Evolutionary conservation across 495 filamentous ascomycete genomes (phyloP).

Genomic region (Aspergillus steynii): DNA sequence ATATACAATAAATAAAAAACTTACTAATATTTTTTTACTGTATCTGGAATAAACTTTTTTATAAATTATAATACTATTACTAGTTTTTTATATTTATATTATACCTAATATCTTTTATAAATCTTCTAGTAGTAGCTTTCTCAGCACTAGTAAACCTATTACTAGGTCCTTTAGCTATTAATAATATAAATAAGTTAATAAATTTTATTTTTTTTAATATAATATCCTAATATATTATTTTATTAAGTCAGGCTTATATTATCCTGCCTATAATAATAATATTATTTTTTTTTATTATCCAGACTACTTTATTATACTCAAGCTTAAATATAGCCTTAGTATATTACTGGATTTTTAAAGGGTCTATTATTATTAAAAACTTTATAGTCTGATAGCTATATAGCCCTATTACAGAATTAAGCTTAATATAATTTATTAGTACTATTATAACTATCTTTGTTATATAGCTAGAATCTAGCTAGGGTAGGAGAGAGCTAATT

Average conservation of each 20-base stretch:
- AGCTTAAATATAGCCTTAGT: slow-evolving; percentile 4
- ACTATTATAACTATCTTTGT: slow-evolving; percentile 9
- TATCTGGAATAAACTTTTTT: slow-evolving; percentile 2
- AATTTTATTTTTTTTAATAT: slow-evolving; percentile 8
- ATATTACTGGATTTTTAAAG: slow-evolving; percentile 6
- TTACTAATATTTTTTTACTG: background rate
- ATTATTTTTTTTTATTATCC: slow-evolving; percentile 6
- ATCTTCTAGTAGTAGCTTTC: slow-evolving; percentile 5
- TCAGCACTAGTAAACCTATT: slow-evolving; percentile 8
- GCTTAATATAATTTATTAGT: slow-evolving; percentile 6
- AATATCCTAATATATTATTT: slow-evolving; percentile 13
- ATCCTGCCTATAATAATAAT: slow-evolving; percentile 2
- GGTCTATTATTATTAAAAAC: slow-evolving; percentile 4
- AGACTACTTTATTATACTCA: slow-evolving; percentile 8
- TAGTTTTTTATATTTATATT: background rate
- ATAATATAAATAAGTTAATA: slow-evolving; percentile 5
- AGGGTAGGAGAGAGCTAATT: background rate
- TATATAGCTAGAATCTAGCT: slow-evolving; percentile 7
- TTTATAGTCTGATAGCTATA: background rate
- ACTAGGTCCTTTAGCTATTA: slow-evolving; percentile 7
- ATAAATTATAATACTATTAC: slow-evolving; percentile 2
- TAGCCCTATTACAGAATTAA: slow-evolving; percentile 9
- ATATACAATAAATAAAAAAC: background rate
- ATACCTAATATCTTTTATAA: slow-evolving; percentile 6
- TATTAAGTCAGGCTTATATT: slow-evolving; percentile 4